Percentiles rank a stretch among this genome's conserved stretches.
Conservation (phyloP, 805 yeast species). For the Wickerhamiella azymoides region DNA sequence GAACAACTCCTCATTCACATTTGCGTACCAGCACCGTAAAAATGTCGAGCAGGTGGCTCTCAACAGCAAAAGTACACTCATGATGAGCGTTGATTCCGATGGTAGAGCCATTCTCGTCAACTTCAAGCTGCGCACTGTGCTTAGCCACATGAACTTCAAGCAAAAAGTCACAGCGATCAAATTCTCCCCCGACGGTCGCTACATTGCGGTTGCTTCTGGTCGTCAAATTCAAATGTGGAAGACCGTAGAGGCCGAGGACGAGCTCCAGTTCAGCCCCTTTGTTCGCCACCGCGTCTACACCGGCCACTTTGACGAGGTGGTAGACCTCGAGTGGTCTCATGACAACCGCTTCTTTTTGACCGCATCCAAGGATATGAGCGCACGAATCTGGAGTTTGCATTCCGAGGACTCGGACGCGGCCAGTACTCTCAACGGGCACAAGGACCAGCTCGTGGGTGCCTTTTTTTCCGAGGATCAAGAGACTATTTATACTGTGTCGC, state of each 20-base stretch:
- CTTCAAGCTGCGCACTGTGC: conserved; percentile 64
- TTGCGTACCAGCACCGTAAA: conserved; percentile 83
- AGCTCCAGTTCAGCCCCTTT: conserved; percentile 91
- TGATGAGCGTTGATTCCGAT: conserved; percentile 74
- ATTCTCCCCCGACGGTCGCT: conserved; percentile 79
- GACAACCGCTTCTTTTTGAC: conserved; percentile 83
- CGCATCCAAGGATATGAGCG: conserved; percentile 79
- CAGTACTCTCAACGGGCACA: conserved; percentile 80
- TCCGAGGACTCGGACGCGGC: conserved; percentile 62
- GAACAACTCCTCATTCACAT: conserved; percentile 75
- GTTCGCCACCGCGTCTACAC: conserved; percentile 80
- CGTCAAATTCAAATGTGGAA: conserved; percentile 85
- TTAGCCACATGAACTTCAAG: conserved; percentile 89
- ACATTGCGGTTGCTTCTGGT: conserved; percentile 75
- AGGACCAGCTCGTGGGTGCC: conserved; percentile 77
- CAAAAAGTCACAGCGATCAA: conserved; percentile 58
- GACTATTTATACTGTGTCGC: conserved; percentile 75
- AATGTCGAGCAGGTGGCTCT: conserved; percentile 67
- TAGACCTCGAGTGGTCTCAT: conserved; percentile 71
- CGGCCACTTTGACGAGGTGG: conserved; percentile 79
- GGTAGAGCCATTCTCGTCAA: conserved; percentile 90
- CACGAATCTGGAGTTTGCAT: conserved; percentile 66
- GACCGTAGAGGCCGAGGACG: conserved; percentile 68
- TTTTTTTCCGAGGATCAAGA: conserved; percentile 84
- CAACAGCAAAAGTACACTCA: conserved; percentile 65